phyloP scores from a whole-genome alignment of 306 rosid species.

The Trifolium fragiferum region DNA sequence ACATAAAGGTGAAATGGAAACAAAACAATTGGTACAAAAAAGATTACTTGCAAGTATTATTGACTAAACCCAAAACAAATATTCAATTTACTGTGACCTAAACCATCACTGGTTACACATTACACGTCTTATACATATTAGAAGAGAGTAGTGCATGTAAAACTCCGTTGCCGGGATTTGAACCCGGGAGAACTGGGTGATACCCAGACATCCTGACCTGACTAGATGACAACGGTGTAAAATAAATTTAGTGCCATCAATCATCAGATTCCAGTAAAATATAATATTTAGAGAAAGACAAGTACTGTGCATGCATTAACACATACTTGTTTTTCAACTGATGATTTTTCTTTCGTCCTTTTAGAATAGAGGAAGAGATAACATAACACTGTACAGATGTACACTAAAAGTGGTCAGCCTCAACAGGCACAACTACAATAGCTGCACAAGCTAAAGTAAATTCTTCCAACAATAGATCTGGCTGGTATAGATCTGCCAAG shows the following conservation, averaged over 20 bases:
- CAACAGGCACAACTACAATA: conserved; percentile 15
- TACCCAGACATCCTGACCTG: conserved; percentile 70
- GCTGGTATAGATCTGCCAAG: conserved; percentile 29
- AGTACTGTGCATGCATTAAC: conserved; percentile 8
- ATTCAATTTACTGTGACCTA: conserved; percentile 23
- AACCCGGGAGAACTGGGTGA: conserved; percentile 68
- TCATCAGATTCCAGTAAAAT: conserved; percentile 26
- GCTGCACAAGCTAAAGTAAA: conserved; percentile 34
- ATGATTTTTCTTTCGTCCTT: conserved; percentile 27
- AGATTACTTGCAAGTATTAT: neutral
- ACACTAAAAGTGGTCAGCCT: conserved; percentile 28
- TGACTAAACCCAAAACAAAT: conserved; percentile 5
- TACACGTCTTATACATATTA: conserved; percentile 21
- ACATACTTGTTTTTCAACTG: neutral
- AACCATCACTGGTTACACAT: conserved; percentile 1
- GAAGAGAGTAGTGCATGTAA: conserved; percentile 23
- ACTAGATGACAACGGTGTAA: conserved; percentile 64
- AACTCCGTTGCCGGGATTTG: conserved; percentile 64
- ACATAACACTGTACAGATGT: conserved; percentile 12
- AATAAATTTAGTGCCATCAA: conserved; percentile 37
- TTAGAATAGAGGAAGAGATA: conserved; percentile 35
- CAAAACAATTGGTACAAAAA: conserved; percentile 25
- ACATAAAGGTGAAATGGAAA: conserved; percentile 4
- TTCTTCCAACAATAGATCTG: conserved; percentile 28
- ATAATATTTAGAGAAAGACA: conserved; percentile 14